Conservation (phyloP, 371 early-diverging fungal genomes). For the Batkoa obscura region DNA sequence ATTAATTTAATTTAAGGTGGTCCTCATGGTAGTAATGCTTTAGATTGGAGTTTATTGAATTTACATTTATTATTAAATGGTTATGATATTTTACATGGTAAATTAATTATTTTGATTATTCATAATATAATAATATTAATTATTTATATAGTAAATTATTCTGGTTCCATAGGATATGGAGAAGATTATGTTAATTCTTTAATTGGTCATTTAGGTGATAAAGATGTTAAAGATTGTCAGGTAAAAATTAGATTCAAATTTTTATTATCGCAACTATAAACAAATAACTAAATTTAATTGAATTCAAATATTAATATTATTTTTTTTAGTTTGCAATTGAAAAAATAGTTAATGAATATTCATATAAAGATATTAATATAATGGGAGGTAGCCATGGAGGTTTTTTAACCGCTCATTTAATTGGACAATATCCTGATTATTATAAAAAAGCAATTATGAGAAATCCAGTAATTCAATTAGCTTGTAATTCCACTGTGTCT, state of each 20-base stretch:
- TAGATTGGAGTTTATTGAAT: neutral
- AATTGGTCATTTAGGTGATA: constrained; percentile 1
- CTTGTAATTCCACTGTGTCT: constrained; percentile 26
- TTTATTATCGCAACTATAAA: no score
- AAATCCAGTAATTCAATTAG: constrained; percentile 54
- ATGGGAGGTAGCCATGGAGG: constrained; percentile 60
- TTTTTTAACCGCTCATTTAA: constrained; percentile 37
- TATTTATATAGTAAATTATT: neutral
- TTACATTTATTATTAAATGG: neutral
- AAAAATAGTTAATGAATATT: neutral
- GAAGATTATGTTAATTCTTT: neutral
- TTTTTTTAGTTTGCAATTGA: neutral
- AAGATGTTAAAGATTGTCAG: constrained; percentile 3
- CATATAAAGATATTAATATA: constrained; percentile 8
- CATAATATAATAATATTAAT: neutral
- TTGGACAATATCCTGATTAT: constrained; percentile 27
- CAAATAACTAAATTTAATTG: no score
- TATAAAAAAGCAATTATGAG: constrained; percentile 37
- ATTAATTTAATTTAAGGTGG: neutral
- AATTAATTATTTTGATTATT: neutral
- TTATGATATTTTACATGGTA: neutral
- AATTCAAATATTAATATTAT: neutral
- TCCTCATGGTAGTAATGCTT: neutral
- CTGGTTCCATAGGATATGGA: neutral
- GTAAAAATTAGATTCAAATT: no score